Evolutionary conservation across 2,329 filamentous ascomycete species (phyloP), one percentile per base, ranked within the genome.

Genomic region (Aschersonia sp.): DNA sequence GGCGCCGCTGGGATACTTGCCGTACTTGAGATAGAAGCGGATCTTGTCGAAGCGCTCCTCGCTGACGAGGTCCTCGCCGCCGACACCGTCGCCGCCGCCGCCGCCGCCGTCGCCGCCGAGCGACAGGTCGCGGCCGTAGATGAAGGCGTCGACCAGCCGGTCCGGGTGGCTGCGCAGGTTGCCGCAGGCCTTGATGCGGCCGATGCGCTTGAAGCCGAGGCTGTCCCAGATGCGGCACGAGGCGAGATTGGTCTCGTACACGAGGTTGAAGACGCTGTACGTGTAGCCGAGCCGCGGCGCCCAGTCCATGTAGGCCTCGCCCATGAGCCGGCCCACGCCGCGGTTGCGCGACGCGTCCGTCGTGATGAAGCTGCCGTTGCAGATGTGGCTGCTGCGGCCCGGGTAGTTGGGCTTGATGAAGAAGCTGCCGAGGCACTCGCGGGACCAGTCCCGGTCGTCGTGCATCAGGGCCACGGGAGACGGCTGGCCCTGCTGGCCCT

Each of bases 11-110:
- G 92, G 92, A 64, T 98, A 97, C 64, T 89, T 87, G 60, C 83
- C 84, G 64, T 89, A 87, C 67, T 94, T 94, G 60, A 97, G 80
- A 67, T 97, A 97, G 72, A 86, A 97, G 60, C 89, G 84, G 63
- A 97, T 97, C 73, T 95, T 95, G 72, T 95, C 90, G 72, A 97
- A 97, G 56, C 92, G 86, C 69, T 95, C 89, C 71, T 95, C 89
- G 64, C 84, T 89, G 58, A 90, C 83, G 62, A 86, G 82, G 63
- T 92, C 86, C 61, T 92, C 87, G 35, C 35, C 12, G 8, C 12
- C 35, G 32, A 7, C 32, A 11, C 32, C 32, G 57, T 76, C 77
- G 57, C 87, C 83, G 50, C 62, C 62, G 43, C 4, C 22, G 8
- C 12, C 35, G 35, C 35, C 35, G 4, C 35, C 35, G 57, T 76